These are phyloP conservation scores for Pascua sp. DNA, from an alignment of 1,284 basidiomycete species.

Conservation along the genomic window DNA sequence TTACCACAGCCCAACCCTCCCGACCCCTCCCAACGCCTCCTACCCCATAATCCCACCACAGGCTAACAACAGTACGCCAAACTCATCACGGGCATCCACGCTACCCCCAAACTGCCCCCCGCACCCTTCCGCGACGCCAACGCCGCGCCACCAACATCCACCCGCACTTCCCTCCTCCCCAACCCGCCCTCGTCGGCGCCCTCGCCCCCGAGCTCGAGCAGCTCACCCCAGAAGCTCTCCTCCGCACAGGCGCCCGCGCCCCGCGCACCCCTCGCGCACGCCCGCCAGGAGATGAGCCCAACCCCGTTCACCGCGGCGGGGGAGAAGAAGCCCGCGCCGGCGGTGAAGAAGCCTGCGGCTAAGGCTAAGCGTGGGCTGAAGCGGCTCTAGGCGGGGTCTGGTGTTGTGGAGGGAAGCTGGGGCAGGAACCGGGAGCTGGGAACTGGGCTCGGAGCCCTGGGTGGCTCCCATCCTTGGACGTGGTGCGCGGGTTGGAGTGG, in stretches of 20 bases:
- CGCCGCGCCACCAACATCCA: not conserved
- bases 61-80: constrained; percentile 17
- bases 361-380: constrained; percentile 46
- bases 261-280: constrained; percentile 27
- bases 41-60: too few species aligned
- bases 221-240: constrained; percentile 3
- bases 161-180: constrained; percentile 7
- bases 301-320: constrained; percentile 12
- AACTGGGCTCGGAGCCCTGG: too few species aligned
- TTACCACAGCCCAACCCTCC: too few species aligned
- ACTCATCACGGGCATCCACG: constrained; percentile 30
- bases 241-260: not conserved
- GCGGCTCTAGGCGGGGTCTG: constrained; percentile 28
- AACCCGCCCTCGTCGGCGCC: constrained; percentile 9
- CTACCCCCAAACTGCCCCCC: constrained; percentile 21
- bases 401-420: not conserved
- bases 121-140: constrained; percentile 16
- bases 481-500: too few species aligned
- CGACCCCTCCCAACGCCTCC: too few species aligned
- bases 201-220: not conserved
- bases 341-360: constrained; percentile 22
- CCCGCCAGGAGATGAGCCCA: constrained; percentile 36
- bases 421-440: too few species aligned
- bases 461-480: too few species aligned
- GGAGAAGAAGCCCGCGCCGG: constrained; percentile 21